Conservation (phyloP, 345 rosid genomes). For the Eucalyptus albens region DNA sequence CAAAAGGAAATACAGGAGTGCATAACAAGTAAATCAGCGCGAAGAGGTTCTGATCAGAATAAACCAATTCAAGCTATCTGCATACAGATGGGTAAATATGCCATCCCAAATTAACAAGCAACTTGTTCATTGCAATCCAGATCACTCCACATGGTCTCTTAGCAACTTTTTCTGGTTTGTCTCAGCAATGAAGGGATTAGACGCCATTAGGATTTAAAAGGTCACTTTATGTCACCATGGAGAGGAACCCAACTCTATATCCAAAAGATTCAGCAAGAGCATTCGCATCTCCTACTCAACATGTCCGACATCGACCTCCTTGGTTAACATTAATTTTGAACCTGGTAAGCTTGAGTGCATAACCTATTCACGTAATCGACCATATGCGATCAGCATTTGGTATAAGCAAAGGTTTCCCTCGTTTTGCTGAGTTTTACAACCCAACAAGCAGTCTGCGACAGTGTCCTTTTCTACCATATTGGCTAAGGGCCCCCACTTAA, state of each 20-base stretch:
- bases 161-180: neutral
- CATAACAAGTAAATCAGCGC: neutral
- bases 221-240: neutral
- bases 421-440: neutral
- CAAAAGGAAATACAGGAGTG: neutral
- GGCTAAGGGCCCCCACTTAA: neutral
- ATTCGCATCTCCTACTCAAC: neutral
- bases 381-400: neutral
- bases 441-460: neutral
- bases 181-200: neutral
- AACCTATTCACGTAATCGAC: neutral
- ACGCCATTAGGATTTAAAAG: neutral
- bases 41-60: neutral
- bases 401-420: neutral
- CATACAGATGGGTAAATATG: neutral
- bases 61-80: neutral
- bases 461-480: neutral
- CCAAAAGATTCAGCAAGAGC: neutral
- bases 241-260: neutral
- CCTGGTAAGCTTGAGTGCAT: neutral
- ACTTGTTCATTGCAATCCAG: neutral
- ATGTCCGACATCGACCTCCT: neutral
- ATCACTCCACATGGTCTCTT: neutral
- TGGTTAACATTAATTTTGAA: neutral
- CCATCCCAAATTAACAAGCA: neutral